Evolutionary conservation across 208 protist genomes (phyloP).

Genomic region (Lotmaria passim): DNA sequence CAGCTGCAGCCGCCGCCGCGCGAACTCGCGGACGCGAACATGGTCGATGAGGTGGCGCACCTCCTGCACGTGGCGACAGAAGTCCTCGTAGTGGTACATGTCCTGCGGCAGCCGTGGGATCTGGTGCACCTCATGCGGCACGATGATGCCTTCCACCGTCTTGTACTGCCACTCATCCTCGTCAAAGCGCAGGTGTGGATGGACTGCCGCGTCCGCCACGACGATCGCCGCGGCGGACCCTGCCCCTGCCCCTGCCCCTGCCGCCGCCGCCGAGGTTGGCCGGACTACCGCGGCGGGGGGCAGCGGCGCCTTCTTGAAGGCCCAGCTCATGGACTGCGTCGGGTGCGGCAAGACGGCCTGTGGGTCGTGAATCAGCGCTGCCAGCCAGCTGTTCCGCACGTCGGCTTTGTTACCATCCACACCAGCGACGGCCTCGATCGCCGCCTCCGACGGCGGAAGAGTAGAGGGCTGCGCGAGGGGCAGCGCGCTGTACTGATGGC

Average conservation of each 20-base stretch:
- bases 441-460: slow-evolving; percentile 5
- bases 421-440: slow-evolving; percentile 1
- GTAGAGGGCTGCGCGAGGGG: slow-evolving; percentile 18
- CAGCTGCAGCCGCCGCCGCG: slow-evolving; percentile 83
- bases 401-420: slow-evolving; percentile 20
- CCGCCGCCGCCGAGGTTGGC: neutral
- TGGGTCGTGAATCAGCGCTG: slow-evolving; percentile 41
- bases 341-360: slow-evolving; percentile 36
- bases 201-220: neutral
- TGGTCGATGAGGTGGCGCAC: slow-evolving; percentile 67
- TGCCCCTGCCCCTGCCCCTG: neutral
- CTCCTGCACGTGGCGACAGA: slow-evolving; percentile 79
- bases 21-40: slow-evolving; percentile 83
- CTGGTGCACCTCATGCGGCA: slow-evolving; percentile 89
- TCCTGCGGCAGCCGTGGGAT: slow-evolving; percentile 89
- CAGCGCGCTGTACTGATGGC: slow-evolving; percentile 60
- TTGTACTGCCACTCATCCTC: slow-evolving; percentile 93
- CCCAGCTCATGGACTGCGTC: slow-evolving; percentile 42
- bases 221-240: neutral
- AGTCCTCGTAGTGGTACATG: slow-evolving; percentile 88
- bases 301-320: slow-evolving; percentile 38
- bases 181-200: slow-evolving; percentile 55
- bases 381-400: slow-evolving; percentile 37
- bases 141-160: slow-evolving; percentile 88
- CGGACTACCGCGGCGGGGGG: neutral